phyloP scores from a whole-genome alignment of 768 basidiomycete genomes.

The Pleurotus ostreatus region DNA sequence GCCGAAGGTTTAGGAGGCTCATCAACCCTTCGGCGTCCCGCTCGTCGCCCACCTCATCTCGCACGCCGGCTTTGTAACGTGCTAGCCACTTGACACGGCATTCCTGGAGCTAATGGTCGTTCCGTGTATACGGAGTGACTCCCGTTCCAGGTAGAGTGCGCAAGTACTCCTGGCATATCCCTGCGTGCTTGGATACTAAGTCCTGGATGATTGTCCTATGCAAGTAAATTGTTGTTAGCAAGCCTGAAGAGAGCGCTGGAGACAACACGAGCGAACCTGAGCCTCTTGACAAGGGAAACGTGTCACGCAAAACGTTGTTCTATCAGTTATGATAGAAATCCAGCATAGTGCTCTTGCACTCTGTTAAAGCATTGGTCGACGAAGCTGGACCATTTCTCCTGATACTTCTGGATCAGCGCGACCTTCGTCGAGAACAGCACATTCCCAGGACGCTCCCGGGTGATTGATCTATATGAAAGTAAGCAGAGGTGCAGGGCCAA shows the following conservation, averaged over 20 bases:
- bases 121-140: constrained; percentile 36
- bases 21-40: neutral
- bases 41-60: neutral
- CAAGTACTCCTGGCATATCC: constrained; percentile 19
- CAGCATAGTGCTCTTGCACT: constrained; percentile 23
- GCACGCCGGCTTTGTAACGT: constrained; percentile 25
- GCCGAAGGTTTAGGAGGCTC: neutral
- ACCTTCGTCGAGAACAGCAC: constrained; percentile 33
- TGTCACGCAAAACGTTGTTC: constrained; percentile 37
- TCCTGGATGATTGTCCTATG: constrained; percentile 17
- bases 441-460: constrained; percentile 34
- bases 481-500: neutral
- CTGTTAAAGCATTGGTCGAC: constrained; percentile 19
- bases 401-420: constrained; percentile 26
- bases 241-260: neutral
- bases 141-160: constrained; percentile 30
- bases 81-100: constrained; percentile 30
- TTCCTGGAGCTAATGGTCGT: constrained; percentile 31
- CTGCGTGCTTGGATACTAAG: constrained; percentile 17
- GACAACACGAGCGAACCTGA: constrained; percentile 26
- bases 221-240: too few relatives aligned
- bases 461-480: constrained; percentile 24
- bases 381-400: constrained; percentile 24
- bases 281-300: constrained; percentile 23
- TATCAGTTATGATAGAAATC: constrained; percentile 24